Evolutionary conservation across 2,329 filamentous ascomycete species (phyloP), one percentile per base, ranked within the genome.

Genomic region (Sclerotinia subarctica): DNA sequence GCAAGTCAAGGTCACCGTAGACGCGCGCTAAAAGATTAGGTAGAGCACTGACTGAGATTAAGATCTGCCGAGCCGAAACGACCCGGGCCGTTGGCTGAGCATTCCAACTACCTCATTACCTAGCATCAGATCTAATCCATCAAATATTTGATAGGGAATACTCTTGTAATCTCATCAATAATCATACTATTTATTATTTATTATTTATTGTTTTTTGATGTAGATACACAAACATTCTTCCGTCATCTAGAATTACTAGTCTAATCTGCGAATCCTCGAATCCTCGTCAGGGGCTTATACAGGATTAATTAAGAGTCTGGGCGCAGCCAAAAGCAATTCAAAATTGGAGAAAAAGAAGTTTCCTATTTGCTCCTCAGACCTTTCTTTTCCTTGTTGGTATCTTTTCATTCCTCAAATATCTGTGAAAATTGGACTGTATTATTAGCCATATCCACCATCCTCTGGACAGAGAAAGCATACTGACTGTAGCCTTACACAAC

Each of bases 271-370:
- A 35, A 35, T 35, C 8, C 1, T 57, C 52, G 2, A 51, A 62
- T 52, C 59, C 59, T 63, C 59, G 59, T 63, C 59, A 63, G 59
- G 59, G 59, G 59, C 46, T 62, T 15, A 49, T 15, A 49, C 21
- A 26, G 46, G n/a, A 24, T 26, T 63, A 38, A 24, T 42, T 63
- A 38, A 10, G 29, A 26, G 59, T 51, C 32, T 63, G 32, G 32
- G 46, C 59, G 46, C n/a, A 19, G 21, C 13, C 46, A 63, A 63
- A 63, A 63, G 59, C 59, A 63, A 63, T 63, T 42, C 21, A 38
- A 51, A 52, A 42, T 38, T 26, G 21, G 32, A 51, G 29, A n/a
- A 26, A 32, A 51, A 26, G n/a, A 3, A 15, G 13, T 63, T 51
- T 26, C 15, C 32, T 51, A 38, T 51, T 38, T 35, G 11, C n/a